A percentile compares a stretch with the other conserved stretches of the same genome.
phyloP scores from a whole-genome alignment of 129 eudicot species.

The Lonicera japonica region DNA sequence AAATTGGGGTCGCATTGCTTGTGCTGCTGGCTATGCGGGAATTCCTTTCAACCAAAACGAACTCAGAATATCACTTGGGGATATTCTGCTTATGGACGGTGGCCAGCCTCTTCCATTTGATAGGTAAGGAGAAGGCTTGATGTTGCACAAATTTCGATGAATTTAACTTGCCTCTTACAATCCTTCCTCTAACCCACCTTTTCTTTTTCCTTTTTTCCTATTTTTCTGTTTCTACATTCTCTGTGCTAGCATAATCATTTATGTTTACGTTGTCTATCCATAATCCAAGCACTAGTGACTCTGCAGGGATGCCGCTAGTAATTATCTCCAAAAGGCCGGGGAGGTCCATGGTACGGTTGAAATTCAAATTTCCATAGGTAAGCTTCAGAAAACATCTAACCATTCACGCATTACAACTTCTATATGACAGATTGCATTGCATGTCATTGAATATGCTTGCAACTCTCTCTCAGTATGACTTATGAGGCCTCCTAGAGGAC shows the following conservation, averaged over 20 bases:
- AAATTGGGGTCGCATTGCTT: constrained; percentile 98
- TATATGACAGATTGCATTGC: not conserved
- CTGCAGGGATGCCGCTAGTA: constrained; percentile 77
- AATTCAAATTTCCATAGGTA: constrained; percentile 76
- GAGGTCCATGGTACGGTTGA: constrained; percentile 85
- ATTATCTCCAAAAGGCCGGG: constrained; percentile 70
- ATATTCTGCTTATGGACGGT: constrained; percentile 72
- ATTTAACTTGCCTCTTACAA: not conserved
- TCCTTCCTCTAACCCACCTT: not conserved
- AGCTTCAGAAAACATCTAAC: constrained; percentile 11
- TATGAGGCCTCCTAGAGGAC: no score
- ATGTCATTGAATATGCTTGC: not conserved
- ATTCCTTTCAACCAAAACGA: constrained; percentile 54
- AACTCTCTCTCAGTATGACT: no score
- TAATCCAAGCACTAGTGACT: constrained; percentile 9
- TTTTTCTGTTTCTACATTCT: not conserved
- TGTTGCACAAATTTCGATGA: not conserved
- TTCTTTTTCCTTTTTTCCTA: not conserved
- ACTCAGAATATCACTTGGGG: constrained; percentile 82
- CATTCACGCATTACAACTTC: not conserved
- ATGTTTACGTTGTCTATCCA: not conserved
- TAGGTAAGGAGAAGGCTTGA: constrained; percentile 28
- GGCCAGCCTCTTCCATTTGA: constrained; percentile 91
- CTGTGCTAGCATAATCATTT: not conserved
- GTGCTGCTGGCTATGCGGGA: constrained; percentile 98